Conservation (phyloP, 371 early-diverging fungal genomes). For the Entomophthora muscae region DNA sequence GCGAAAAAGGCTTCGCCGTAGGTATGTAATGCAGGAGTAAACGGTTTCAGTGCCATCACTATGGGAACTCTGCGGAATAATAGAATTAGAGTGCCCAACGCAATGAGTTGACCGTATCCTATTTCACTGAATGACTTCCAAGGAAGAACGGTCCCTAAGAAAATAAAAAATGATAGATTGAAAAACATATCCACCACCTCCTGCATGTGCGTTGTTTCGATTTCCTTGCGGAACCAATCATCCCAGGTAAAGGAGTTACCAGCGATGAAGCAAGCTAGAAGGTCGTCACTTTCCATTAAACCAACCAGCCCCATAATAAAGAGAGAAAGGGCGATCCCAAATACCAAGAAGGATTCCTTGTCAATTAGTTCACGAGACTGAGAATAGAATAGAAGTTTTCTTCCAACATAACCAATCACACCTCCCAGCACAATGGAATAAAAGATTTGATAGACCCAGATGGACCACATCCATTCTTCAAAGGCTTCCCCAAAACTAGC, state of each 20-base stretch:
- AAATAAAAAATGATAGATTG: conserved; percentile 79
- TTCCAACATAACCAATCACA: conserved; percentile 54
- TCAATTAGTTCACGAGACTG: conserved; percentile 58
- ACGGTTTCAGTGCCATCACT: conserved; percentile 37
- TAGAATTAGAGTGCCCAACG: conserved; percentile 50
- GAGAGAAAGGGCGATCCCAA: conserved; percentile 64
- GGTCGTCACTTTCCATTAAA: conserved; percentile 61
- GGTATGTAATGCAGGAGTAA: conserved; percentile 52
- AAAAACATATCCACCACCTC: conserved; percentile 82
- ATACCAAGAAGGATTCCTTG: conserved; percentile 72
- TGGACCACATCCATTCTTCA: conserved; percentile 47
- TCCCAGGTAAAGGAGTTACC: conserved; percentile 82
- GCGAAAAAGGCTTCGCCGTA: conserved; percentile 65
- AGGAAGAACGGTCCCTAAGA: conserved; percentile 77
- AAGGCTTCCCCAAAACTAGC: conserved; percentile 37
- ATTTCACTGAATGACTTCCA: conserved; percentile 51
- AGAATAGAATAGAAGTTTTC: conserved; percentile 47
- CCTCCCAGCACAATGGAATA: conserved; percentile 57
- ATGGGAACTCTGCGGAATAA: conserved; percentile 68
- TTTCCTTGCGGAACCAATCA: conserved; percentile 75
- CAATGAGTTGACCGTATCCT: conserved; percentile 22
- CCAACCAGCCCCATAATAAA: conserved; percentile 59
- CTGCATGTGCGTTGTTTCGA: conserved; percentile 70
- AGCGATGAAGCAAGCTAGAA: conserved; percentile 78
- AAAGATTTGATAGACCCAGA: conserved; percentile 56